phyloP scores from a whole-genome alignment of 352 stramenopile species.

The Globisporangium camurandrum region DNA sequence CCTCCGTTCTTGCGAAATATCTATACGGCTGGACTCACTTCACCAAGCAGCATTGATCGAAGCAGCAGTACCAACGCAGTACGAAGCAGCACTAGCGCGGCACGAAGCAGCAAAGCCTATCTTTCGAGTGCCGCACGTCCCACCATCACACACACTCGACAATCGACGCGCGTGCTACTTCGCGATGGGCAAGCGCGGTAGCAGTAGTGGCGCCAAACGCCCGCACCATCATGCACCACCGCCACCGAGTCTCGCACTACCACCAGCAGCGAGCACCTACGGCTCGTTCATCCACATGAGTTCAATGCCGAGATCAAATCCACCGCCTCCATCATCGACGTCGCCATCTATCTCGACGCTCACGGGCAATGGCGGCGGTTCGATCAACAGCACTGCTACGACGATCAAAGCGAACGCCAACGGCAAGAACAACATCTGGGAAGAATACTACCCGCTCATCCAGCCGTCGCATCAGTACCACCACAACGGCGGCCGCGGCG shows the following conservation, averaged over 20 bases:
- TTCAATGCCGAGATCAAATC: constrained; percentile 2
- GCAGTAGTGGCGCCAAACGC: no score
- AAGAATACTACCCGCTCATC: constrained; percentile 85
- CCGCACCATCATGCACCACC: background rate
- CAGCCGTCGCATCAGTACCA: constrained; percentile 79
- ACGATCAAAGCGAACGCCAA: background rate
- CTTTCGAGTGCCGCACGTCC: no score
- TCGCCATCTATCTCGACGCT: background rate
- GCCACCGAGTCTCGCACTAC: constrained; percentile 4
- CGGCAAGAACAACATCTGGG: constrained; percentile 64
- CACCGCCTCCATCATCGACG: background rate
- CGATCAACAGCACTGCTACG: background rate
- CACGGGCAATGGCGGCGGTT: background rate
- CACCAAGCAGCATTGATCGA: no score
- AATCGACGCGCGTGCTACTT: no score
- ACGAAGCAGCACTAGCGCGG: no score
- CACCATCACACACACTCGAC: no score
- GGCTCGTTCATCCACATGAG: constrained; percentile 32
- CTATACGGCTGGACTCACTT: no score
- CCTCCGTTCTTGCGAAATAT: no score
- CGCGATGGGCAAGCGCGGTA: no score
- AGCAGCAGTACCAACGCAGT: no score
- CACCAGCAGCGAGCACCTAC: constrained; percentile 22
- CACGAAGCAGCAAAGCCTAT: no score
- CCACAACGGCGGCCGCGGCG: constrained; percentile 56